phyloP scores from a whole-genome alignment of 2,329 filamentous ascomycete genomes.

The Fusarium duplospermum region DNA sequence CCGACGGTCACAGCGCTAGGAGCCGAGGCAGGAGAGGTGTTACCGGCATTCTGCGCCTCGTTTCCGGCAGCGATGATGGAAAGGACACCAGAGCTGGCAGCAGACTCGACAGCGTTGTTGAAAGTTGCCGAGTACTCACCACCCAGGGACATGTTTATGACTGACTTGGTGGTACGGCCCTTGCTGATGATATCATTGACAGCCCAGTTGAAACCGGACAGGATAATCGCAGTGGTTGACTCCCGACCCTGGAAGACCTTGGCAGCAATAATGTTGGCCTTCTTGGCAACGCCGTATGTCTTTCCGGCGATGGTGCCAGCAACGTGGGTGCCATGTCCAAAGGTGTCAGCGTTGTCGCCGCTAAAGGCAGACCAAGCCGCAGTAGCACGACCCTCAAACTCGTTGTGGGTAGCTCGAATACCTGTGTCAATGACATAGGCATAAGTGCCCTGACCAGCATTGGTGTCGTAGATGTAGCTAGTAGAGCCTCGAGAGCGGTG shows the following conservation, averaged over 20 bases:
- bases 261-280: conserved; percentile 56
- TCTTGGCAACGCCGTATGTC: conserved; percentile 57
- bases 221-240: conserved; percentile 47
- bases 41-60: conserved; percentile 46
- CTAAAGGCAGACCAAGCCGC: conserved; percentile 42
- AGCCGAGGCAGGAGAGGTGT: conserved; percentile 48
- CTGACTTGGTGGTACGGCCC: conserved; percentile 53
- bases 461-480: conserved; percentile 63
- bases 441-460: conserved; percentile 60
- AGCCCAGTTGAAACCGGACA: conserved; percentile 55
- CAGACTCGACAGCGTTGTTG: conserved; percentile 61
- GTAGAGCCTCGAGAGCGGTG: conserved; percentile 41
- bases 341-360: conserved; percentile 43
- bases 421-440: conserved; percentile 74
- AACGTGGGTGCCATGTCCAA: conserved; percentile 58
- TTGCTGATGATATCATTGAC: conserved; percentile 57
- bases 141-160: conserved; percentile 68
- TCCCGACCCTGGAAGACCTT: conserved; percentile 55
- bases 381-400: conserved; percentile 65
- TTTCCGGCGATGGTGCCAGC: conserved; percentile 51
- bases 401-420: conserved; percentile 63
- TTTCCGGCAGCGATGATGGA: conserved; percentile 68
- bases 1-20: conserved; percentile 49
- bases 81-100: conserved; percentile 59
- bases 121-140: conserved; percentile 58